A percentile compares a stretch with the other conserved stretches of the same genome.
phyloP scores from a whole-genome alignment of 805 yeast species.

The Isabelozyma rhagii region DNA sequence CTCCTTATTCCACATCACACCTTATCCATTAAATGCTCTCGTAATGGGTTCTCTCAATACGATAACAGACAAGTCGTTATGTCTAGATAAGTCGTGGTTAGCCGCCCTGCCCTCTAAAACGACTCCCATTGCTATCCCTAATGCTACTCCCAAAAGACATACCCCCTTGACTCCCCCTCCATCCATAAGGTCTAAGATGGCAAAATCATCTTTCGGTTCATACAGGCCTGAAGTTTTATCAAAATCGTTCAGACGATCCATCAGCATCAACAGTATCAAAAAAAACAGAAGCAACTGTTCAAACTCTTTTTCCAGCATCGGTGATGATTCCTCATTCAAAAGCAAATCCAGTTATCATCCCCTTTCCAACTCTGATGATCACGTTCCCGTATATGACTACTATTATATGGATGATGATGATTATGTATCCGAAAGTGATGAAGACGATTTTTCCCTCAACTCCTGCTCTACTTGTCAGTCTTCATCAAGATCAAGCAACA shows the following conservation, averaged over 20 bases:
- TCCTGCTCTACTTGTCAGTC: neutral
- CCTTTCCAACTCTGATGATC: neutral
- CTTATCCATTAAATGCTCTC: neutral
- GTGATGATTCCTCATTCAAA: neutral
- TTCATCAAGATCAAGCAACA: slow-evolving; percentile 1
- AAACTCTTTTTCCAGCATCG: neutral
- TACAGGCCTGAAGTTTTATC: neutral
- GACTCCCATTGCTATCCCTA: neutral
- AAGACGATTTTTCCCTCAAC: slow-evolving; percentile 3
- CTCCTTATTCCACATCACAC: neutral
- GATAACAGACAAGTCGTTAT: neutral
- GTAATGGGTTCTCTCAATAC: neutral
- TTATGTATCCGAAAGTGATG: neutral
- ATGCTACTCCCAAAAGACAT: neutral
- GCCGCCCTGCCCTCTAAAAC: neutral
- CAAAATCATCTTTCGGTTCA: neutral
- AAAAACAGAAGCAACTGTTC: neutral
- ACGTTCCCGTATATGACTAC: neutral
- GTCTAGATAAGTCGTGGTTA: neutral
- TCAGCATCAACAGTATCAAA: slow-evolving; percentile 7
- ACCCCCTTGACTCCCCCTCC: neutral
- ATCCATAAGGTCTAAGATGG: neutral
- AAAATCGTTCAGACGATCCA: slow-evolving; percentile 1
- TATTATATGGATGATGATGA: neutral
- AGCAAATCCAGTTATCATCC: slow-evolving; percentile 1